Base-by-base conservation (phyloP, 257 asterid genomes). In the Ballota nigra region DNA sequence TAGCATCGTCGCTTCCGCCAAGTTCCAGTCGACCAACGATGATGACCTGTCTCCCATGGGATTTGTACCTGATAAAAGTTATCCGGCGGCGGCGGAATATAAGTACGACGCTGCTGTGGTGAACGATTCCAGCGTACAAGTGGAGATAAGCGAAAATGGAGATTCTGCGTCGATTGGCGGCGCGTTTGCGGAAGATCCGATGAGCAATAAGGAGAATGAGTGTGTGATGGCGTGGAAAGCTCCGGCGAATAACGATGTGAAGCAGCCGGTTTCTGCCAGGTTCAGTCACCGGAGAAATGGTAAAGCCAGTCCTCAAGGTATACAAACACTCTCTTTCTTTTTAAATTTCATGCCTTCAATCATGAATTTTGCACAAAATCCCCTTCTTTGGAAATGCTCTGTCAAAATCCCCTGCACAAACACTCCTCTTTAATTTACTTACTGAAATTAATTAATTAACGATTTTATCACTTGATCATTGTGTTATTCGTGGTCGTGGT, bases 291-390 rank as follows among this genome's bases (percentile, higher is more conserved):
- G 98, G 79, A 88, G 82, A 73, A 77, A 73, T 43, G 75, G 5
- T 33, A 92, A 77, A 78, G 59, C 88, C 78, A 83, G 85, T 76
- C 93, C 92, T 5, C 96, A 93, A 87, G 97, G 98, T 92, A 85
- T 24, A 61, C 16, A 0, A 26, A 59, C 36, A 1, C 4, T 69
- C 22, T 3, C 9, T 59, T 43, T 38, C 47, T 45, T 5, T 51
- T n/a, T 52, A 5, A 49, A 49, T n/a, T 49, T 16, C 20, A 16
- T 6, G 34, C 34, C 34, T 26, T 26, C 3, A 26, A 1, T 26
- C 29, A n/a, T n/a, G n/a, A n/a, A n/a, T n/a, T n/a, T n/a, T n/a
- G n/a, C n/a, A n/a, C n/a, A n/a, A n/a, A n/a, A n/a, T n/a, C n/a
- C n/a, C n/a, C n/a, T n/a, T n/a, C n/a, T n/a, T n/a, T n/a, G n/a